Evolutionary conservation across 306 rosid genomes (phyloP), one percentile per base, ranked within the genome.

Genomic region (Acacia confusa): DNA sequence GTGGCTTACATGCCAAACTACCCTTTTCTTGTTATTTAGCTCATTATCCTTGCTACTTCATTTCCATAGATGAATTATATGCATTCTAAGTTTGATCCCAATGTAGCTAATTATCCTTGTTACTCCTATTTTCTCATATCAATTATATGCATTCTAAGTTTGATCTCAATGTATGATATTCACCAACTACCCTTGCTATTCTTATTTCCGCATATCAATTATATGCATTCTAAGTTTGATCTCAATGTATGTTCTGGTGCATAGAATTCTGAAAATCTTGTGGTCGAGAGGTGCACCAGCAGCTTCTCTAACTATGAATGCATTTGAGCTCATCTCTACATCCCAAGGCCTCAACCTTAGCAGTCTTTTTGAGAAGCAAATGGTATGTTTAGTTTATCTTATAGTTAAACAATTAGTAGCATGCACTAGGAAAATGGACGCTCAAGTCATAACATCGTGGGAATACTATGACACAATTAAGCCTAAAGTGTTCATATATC

Each of bases 321-420:
- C 99, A 3, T 95, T 95, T 82, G 99, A 95, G 87, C 95, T 95
- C 25, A 95, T 95, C 82, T 93, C 99, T 57, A 95, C 89, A 45
- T 95, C 99, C 52, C 96, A 88, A 75, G 99, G 99, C 71, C 91
- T 95, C 90, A 90, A 95, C 88, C 97, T 95, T 34, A 70, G 94
- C 74, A 70, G 84, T 80, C 97, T 95, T 32, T 95, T 95, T 40
- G 98, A 93, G 87, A 93, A 95, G 90, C 94, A 88, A 90, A 93
- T 95, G 99, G 99, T 95, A 82, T 32, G 88, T 81, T 85, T 67
- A 48, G 64, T 82, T 85, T 67, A 48, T 64, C 24, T 43, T 32
- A n/a, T n/a, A 69, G 60, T 65, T 58, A 30, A 70, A 27, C 28
- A 41, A 69, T 11, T 65, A 73, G 69, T 65, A 73, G 69, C 9